These are phyloP conservation scores for Pseudopyricularia javanii DNA, from an alignment of 2,329 filamentous ascomycete species.

Conservation along the genomic window DNA sequence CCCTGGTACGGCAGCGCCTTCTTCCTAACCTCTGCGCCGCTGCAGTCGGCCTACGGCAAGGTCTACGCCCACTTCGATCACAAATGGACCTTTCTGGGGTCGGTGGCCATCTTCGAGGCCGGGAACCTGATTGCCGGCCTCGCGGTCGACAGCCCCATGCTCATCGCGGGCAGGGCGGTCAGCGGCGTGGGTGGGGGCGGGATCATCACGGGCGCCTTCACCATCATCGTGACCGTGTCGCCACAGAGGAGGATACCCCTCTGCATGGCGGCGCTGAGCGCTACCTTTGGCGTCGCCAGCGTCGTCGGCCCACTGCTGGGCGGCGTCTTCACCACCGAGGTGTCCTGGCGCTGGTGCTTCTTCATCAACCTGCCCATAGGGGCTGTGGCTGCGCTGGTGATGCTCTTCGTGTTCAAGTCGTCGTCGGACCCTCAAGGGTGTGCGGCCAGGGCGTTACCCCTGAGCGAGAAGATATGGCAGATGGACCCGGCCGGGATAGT, in stretches of 20 bases:
- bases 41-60: constrained; percentile 38
- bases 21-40: constrained; percentile 22
- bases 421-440: neutral
- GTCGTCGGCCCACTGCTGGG: constrained; percentile 31
- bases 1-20: constrained; percentile 13
- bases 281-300: constrained; percentile 24
- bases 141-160: constrained; percentile 32
- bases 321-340: constrained; percentile 22
- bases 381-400: constrained; percentile 9
- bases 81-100: constrained; percentile 22
- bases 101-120: constrained; percentile 38
- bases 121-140: constrained; percentile 39
- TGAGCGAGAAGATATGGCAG: neutral
- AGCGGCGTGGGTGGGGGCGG: constrained; percentile 38
- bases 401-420: neutral
- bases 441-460: neutral
- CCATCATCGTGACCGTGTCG: constrained; percentile 29
- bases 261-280: constrained; percentile 9
- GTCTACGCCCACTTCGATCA: constrained; percentile 27
- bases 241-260: constrained; percentile 24
- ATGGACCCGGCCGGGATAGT: neutral
- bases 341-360: constrained; percentile 32
- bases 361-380: constrained; percentile 32
- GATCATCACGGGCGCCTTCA: constrained; percentile 35
- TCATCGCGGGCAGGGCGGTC: constrained; percentile 41